Percentiles rank a stretch among this genome's conserved stretches.
These are phyloP conservation scores for Suhomyces faveliae DNA, from an alignment of 805 yeast genomes.

Conservation along the genomic window DNA sequence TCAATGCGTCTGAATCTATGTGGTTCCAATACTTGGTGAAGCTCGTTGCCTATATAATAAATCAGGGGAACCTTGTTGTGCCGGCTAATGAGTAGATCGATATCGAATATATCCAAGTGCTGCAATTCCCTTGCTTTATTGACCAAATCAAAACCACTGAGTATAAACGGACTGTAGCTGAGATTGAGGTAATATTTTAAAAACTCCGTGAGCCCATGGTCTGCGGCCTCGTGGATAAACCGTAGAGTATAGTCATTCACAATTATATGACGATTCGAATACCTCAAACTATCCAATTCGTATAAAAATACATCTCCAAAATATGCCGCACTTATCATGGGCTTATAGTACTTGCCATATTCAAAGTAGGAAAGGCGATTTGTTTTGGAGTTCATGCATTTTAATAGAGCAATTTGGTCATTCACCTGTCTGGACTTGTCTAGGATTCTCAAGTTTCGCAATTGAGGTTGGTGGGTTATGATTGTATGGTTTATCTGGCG, in stretches of 20 bases:
- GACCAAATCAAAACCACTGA: constrained; percentile 8
- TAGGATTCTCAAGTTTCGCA: constrained; percentile 12
- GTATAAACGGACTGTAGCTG: constrained; percentile 12
- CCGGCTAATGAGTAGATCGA: not conserved
- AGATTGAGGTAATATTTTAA: constrained; percentile 11
- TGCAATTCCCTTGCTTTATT: constrained; percentile 1
- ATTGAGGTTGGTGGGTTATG: constrained; percentile 10
- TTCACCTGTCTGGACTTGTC: constrained; percentile 17
- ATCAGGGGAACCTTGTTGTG: not conserved
- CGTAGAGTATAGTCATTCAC: constrained; percentile 10
- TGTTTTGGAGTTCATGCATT: constrained; percentile 11
- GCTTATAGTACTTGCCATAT: constrained; percentile 12
- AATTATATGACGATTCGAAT: not conserved
- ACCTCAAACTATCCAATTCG: constrained; percentile 3
- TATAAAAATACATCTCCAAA: constrained; percentile 8
- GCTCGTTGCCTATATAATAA: not conserved
- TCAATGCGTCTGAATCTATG: not conserved
- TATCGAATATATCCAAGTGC: constrained; percentile 3
- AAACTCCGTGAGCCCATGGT: constrained; percentile 9
- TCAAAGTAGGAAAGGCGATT: constrained; percentile 11
- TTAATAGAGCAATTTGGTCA: constrained; percentile 15
- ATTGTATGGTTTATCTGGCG: constrained; percentile 10
- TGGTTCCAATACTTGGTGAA: not conserved
- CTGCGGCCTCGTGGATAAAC: constrained; percentile 8
- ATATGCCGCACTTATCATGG: constrained; percentile 1